Percentiles rank a stretch among this genome's conserved stretches.
phyloP scores from a whole-genome alignment of 73 alveolate species.

The Symbiodinium natans region DNA sequence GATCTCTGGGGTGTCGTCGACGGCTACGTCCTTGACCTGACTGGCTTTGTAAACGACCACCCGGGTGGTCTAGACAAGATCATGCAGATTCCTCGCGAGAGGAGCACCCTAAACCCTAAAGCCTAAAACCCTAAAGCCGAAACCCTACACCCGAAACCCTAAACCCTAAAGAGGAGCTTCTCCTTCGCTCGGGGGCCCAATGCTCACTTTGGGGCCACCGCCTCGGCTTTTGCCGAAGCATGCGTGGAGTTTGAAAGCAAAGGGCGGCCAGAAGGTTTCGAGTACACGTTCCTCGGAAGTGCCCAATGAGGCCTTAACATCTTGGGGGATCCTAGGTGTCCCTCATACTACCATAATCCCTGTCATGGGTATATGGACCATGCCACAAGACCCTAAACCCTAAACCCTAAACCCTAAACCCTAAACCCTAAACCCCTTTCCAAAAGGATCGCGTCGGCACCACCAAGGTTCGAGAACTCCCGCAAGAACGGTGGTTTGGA shows the following conservation, averaged over 20 bases:
- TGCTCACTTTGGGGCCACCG: background rate
- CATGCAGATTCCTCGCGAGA: background rate
- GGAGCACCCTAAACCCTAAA: too few relatives aligned
- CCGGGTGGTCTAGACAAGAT: conserved; percentile 5
- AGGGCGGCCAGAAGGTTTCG: background rate
- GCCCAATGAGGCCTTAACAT: too few relatives aligned
- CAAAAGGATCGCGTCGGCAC: too few relatives aligned
- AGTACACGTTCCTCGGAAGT: background rate
- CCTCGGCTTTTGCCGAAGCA: background rate
- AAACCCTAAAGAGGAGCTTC: too few relatives aligned
- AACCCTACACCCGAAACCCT: too few relatives aligned
- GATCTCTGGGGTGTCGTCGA: background rate
- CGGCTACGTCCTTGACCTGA: background rate
- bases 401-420: too few relatives aligned
- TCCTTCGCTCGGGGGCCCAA: background rate
- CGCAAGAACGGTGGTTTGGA: background rate
- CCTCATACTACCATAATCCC: too few relatives aligned
- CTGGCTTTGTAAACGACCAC: background rate
- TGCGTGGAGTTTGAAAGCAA: background rate
- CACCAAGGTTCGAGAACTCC: background rate
- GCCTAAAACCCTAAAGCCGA: too few relatives aligned
- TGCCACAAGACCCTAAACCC: too few relatives aligned
- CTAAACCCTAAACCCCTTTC: too few relatives aligned
- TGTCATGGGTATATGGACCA: too few relatives aligned
- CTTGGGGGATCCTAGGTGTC: too few relatives aligned